These are phyloP conservation scores for Theileria orientalis DNA, from an alignment of 169 alveolate species.

Conservation along the genomic window DNA sequence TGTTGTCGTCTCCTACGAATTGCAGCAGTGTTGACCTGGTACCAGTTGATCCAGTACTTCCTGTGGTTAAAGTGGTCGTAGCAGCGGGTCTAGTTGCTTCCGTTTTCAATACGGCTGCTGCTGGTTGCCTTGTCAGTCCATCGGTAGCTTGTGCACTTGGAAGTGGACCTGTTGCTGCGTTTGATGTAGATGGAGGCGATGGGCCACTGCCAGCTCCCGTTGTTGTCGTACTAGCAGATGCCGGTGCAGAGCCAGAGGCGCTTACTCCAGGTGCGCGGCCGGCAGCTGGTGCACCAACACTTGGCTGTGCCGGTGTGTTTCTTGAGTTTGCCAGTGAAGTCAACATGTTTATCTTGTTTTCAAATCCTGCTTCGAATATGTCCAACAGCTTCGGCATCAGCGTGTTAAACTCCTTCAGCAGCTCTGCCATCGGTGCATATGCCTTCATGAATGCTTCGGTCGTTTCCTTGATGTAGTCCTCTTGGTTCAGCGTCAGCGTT, in stretches of 20 bases:
- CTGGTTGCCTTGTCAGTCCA: too few species aligned
- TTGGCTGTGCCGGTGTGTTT: neutral
- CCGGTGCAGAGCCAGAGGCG: neutral
- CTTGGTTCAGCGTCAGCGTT: slow-evolving; percentile 24
- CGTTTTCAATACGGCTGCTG: too few species aligned
- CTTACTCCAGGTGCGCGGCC: slow-evolving; percentile 10
- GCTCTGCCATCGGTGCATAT: slow-evolving; percentile 38
- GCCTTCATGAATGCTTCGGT: slow-evolving; percentile 54
- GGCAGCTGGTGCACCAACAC: slow-evolving; percentile 1
- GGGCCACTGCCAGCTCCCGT: neutral
- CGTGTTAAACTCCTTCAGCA: slow-evolving; percentile 15
- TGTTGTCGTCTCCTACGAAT: neutral
- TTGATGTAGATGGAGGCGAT: neutral
- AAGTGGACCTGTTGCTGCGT: too few species aligned
- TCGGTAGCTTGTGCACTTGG: neutral
- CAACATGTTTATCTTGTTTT: neutral
- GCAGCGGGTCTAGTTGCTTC: too few species aligned
- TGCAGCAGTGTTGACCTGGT: too few species aligned
- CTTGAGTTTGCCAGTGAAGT: slow-evolving; percentile 2
- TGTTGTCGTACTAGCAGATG: too few species aligned
- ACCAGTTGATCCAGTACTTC: too few species aligned
- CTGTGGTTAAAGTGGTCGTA: too few species aligned
- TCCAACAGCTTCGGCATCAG: slow-evolving; percentile 13
- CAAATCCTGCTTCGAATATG: slow-evolving; percentile 25
- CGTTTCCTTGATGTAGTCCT: slow-evolving; percentile 17